A percentile compares a stretch with the other conserved stretches of the same genome.
Conservation (phyloP, 176 grass and related monocot genomes). For the Oryza coarctata region DNA sequence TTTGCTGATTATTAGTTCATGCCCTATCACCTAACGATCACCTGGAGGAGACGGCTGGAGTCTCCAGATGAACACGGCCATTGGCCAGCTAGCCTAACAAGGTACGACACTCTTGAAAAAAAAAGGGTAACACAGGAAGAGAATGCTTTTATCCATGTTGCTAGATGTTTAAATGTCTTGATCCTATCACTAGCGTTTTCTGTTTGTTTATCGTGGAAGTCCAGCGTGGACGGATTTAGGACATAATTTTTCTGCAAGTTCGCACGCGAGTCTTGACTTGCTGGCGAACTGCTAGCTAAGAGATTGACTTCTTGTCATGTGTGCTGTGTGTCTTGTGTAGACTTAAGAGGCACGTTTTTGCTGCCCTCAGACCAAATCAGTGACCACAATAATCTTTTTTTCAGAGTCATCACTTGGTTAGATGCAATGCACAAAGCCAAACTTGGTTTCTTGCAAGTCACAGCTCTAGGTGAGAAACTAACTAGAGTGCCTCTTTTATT, state of each 20-base stretch:
- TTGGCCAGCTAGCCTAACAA: background rate
- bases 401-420: background rate
- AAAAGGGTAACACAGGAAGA: background rate
- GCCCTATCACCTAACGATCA: no score
- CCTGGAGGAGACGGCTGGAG: no score
- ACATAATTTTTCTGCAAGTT: background rate
- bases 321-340: background rate
- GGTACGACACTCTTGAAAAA: background rate
- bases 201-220: background rate
- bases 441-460: conserved; percentile 1
- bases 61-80: background rate
- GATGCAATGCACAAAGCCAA: background rate
- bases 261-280: conserved; percentile 37
- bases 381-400: background rate
- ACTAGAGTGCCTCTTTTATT: background rate
- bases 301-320: conserved; percentile 18
- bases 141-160: background rate
- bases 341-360: conserved; percentile 9
- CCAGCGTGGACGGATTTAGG: background rate
- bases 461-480: background rate
- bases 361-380: background rate
- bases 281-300: background rate
- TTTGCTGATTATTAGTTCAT: background rate
- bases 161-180: background rate
- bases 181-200: background rate